Evolutionary conservation across 2,329 filamentous ascomycete genomes (phyloP), one percentile per base, ranked within the genome.

Genomic region (Pseudopyricularia javanii): DNA sequence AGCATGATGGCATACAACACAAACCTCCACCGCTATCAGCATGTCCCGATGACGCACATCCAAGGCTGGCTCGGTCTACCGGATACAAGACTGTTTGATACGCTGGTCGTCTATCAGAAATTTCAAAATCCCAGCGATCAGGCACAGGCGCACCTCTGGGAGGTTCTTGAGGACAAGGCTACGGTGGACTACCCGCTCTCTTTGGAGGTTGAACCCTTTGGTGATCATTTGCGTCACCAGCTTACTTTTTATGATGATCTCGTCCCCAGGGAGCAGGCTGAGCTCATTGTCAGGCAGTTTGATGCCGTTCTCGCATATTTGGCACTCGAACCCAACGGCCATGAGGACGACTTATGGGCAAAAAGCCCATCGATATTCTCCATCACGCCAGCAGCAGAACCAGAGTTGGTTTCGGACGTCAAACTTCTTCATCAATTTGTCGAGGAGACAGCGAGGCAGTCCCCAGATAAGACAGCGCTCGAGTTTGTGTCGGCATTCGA

Each of bases 41-140:
- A 85, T 59, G 80, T 80, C 0, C 80, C 88, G 1, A 70, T 95
- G 7, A 73, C 76, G 3, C 78, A 80, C 30, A 83, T 95, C 9
- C 88, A 94, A 60, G 80, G 77, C 50, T 85, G 83, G 75, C 74
- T 88, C 17, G 83, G 82, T 0, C 74, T 79, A 54, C 71, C 83
- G 0, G 79, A 84, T 24, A 75, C 79, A 7, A 70, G 76, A 0
- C 72, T 93, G 0, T 95, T 96, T 59, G 90, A 96, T 61, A 91
- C 89, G 0, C 73, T 96, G 1, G 80, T 96, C 55, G 85, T 88
- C 0, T 91, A 90, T 61, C 91, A 95, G 61, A 88, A 86, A 57
- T 61, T 72, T 54, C 58, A 68, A 51, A 17, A 40, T 2, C 17
- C 8, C 2, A 7, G 20, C 9, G 26, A n/a, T 6, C 17, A 15